phyloP scores from a whole-genome alignment of 768 basidiomycete species.

The Lanmaoa rubissima region DNA sequence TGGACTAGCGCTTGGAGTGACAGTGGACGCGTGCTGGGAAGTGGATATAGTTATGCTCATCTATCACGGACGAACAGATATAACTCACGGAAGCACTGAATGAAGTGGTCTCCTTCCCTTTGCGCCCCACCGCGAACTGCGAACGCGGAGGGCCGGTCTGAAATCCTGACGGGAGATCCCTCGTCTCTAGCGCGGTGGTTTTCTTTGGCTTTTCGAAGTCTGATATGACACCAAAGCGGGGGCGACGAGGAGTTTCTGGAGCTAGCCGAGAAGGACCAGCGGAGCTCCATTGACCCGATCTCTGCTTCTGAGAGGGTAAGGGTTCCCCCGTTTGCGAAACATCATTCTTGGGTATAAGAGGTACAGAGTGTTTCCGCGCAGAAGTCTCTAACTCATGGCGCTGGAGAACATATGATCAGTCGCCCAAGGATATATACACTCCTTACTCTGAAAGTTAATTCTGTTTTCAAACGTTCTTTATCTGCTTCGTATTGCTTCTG shows the following conservation, averaged over 20 bases:
- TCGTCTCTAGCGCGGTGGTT: slow-evolving; percentile 6
- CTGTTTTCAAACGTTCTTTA: slow-evolving; percentile 66
- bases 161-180: slow-evolving; percentile 30
- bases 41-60: background rate
- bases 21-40: slow-evolving; percentile 9
- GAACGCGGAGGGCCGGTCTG: slow-evolving; percentile 18
- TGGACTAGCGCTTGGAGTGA: slow-evolving; percentile 28
- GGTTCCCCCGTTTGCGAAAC: slow-evolving; percentile 40
- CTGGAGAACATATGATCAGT: slow-evolving; percentile 35
- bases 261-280: slow-evolving; percentile 28
- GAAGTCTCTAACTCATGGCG: slow-evolving; percentile 68
- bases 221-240: slow-evolving; percentile 33
- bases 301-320: slow-evolving; percentile 40
- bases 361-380: slow-evolving; percentile 46
- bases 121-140: slow-evolving; percentile 11
- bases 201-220: slow-evolving; percentile 25
- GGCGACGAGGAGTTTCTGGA: slow-evolving; percentile 40
- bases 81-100: slow-evolving; percentile 8
- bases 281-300: slow-evolving; percentile 30
- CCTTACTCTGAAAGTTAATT: slow-evolving; percentile 65
- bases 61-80: background rate
- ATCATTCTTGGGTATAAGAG: slow-evolving; percentile 47
- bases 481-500: slow-evolving; percentile 67
- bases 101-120: slow-evolving; percentile 18
- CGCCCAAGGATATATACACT: slow-evolving; percentile 2